A percentile compares a stretch with the other conserved stretches of the same genome.
Conservation (phyloP, 306 rosid genomes). For the Vigna reflexopilosa region DNA sequence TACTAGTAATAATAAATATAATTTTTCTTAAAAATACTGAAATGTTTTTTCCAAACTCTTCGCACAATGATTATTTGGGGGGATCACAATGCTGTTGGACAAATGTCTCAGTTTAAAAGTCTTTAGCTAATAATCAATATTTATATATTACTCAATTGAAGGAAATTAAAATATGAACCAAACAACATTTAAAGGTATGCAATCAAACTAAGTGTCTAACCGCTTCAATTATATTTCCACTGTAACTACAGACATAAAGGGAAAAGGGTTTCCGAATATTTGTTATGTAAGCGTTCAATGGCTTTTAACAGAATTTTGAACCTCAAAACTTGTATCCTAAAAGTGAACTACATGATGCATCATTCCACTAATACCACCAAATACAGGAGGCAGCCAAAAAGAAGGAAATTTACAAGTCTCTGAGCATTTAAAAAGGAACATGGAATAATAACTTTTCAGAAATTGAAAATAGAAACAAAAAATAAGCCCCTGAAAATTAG, state of each 20-base stretch:
- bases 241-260: slow-evolving; percentile 41
- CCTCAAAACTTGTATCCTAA: slow-evolving; percentile 58
- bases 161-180: slow-evolving; percentile 6
- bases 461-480: slow-evolving; percentile 40
- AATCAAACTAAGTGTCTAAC: slow-evolving; percentile 33
- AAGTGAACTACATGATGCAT: slow-evolving; percentile 49
- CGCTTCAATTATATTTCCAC: slow-evolving; percentile 46
- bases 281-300: slow-evolving; percentile 55
- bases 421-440: slow-evolving; percentile 51
- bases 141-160: neutral
- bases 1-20: too few relatives aligned
- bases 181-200: slow-evolving; percentile 24
- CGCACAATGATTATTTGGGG: neutral
- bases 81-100: neutral
- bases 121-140: neutral
- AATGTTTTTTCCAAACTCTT: too few relatives aligned
- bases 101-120: neutral
- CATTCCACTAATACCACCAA: slow-evolving; percentile 68
- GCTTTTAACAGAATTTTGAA: slow-evolving; percentile 52
- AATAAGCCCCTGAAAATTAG: slow-evolving; percentile 59
- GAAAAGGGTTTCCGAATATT: slow-evolving; percentile 52
- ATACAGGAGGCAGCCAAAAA: slow-evolving; percentile 62
- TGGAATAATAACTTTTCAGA: slow-evolving; percentile 53
- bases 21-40: too few relatives aligned
- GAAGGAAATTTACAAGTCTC: slow-evolving; percentile 72